Percentiles rank a stretch among this genome's conserved stretches.
Conservation (phyloP, 441 rosid genomes). For the Geranium incanum region DNA sequence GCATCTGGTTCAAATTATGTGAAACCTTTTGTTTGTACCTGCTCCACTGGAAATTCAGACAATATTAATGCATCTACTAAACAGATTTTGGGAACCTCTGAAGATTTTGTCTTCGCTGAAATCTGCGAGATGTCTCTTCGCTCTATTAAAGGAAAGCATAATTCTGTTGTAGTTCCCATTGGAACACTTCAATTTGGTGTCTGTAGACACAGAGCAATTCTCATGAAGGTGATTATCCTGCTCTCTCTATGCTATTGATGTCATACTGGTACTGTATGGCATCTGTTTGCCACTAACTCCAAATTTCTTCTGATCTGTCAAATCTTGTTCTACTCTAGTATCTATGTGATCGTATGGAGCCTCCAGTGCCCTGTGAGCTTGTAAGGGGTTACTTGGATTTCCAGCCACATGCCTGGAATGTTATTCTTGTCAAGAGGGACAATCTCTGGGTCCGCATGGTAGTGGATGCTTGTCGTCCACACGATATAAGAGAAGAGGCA, state of each 20-base stretch:
- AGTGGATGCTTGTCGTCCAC: conserved; percentile 85
- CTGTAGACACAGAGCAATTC: conserved; percentile 89
- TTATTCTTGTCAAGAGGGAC: conserved; percentile 50
- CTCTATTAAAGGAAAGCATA: conserved; percentile 54
- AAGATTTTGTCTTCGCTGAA: conserved; percentile 55
- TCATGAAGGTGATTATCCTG: conserved; percentile 59
- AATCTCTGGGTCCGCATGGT: conserved; percentile 65
- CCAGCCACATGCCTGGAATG: conserved; percentile 93
- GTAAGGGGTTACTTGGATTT: conserved; percentile 93
- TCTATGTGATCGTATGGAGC: conserved; percentile 91
- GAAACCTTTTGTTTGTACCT: conserved; percentile 87
- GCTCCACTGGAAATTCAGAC: conserved; percentile 66
- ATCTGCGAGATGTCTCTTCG: conserved; percentile 75
- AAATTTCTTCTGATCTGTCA: conserved; percentile 17
- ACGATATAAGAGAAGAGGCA: conserved; percentile 78
- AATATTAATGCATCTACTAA: conserved; percentile 29
- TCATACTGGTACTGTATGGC: conserved; percentile 6
- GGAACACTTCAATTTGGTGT: conserved; percentile 82
- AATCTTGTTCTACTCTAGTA: conserved; percentile 39
- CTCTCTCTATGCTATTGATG: background rate
- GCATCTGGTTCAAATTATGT: conserved; percentile 75
- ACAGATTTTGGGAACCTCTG: conserved; percentile 29
- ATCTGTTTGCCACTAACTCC: conserved; percentile 13
- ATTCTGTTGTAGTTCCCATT: conserved; percentile 71
- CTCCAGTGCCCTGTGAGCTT: conserved; percentile 91